Conservation (phyloP, 108 stramenopile species). For the Nannochloropsis salina region DNA sequence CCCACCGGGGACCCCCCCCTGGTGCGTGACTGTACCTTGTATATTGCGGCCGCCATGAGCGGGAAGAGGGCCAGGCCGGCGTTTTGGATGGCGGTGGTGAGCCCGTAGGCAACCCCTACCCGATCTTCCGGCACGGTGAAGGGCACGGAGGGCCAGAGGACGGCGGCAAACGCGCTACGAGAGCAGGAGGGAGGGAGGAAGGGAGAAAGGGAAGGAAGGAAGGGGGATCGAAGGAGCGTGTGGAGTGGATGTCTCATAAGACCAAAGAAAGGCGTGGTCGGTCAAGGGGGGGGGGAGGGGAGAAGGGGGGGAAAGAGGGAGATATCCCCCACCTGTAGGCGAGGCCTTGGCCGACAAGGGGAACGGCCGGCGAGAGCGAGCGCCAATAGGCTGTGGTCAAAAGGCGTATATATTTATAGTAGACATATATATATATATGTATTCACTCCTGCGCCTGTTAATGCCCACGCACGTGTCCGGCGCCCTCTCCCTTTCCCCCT, state of each 20-base stretch:
- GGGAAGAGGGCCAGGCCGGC: slow-evolving; percentile 61
- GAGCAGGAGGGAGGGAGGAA: slow-evolving; percentile 56
- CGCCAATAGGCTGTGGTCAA: neutral
- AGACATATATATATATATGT: neutral
- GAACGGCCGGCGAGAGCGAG: neutral
- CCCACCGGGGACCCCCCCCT: too few species aligned
- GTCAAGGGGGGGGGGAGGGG: too few species aligned
- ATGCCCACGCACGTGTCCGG: neutral
- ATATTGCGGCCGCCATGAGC: slow-evolving; percentile 43
- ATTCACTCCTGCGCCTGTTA: neutral
- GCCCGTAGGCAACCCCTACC: slow-evolving; percentile 61
- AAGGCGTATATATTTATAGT: neutral
- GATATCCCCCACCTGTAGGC: slow-evolving; percentile 50
- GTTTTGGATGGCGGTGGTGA: slow-evolving; percentile 63
- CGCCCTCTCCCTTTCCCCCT: neutral
- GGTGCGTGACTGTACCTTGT: slow-evolving; percentile 12
- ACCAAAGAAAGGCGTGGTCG: too few species aligned
- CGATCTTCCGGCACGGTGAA: slow-evolving; percentile 54
- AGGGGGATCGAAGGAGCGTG: slow-evolving; percentile 37
- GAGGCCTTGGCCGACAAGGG: neutral
- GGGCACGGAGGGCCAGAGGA: slow-evolving; percentile 65
- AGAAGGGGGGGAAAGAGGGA: slow-evolving; percentile 53
- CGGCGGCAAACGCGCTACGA: slow-evolving; percentile 53
- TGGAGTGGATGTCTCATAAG: too few species aligned
- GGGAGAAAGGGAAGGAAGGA: slow-evolving; percentile 28